Evolutionary conservation across 2,329 filamentous ascomycete species (phyloP).

Genomic region (Fusarium sp.): DNA sequence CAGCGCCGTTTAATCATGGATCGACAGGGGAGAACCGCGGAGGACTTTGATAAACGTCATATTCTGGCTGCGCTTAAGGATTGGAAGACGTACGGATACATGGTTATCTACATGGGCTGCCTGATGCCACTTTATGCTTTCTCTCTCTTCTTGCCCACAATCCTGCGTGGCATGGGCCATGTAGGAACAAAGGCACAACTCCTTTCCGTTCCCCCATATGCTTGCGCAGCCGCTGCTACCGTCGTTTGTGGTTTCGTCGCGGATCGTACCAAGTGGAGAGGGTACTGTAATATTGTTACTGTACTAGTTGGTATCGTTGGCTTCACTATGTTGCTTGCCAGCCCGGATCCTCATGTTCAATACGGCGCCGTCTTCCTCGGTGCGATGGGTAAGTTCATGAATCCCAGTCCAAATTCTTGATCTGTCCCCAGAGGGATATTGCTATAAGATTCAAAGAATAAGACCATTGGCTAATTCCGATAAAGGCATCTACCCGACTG

Average conservation of each 20-base stretch:
- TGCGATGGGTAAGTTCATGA: conserved; percentile 54
- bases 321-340: conserved; percentile 74
- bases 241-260: conserved; percentile 73
- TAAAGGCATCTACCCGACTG: conserved; percentile 77
- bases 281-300: conserved; percentile 74
- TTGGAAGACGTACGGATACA: conserved; percentile 76
- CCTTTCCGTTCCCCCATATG: conserved; percentile 70
- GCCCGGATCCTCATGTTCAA: conserved; percentile 64
- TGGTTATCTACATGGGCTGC: conserved; percentile 63
- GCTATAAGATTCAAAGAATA: too few species aligned
- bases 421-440: too few species aligned
- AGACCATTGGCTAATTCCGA: accelerated
- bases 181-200: conserved; percentile 62
- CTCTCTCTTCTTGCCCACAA: conserved; percentile 69
- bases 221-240: conserved; percentile 72
- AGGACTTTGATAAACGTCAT: conserved; percentile 77
- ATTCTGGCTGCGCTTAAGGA: conserved; percentile 78
- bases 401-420: accelerated
- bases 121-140: conserved; percentile 64
- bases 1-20: conserved; percentile 75
- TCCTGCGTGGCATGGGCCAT: conserved; percentile 57
- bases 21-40: conserved; percentile 74
- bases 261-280: conserved; percentile 72
- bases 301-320: conserved; percentile 72
- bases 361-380: conserved; percentile 78